Percentiles rank a stretch among this genome's conserved stretches.
Conservation (phyloP, 345 rosid genomes). For the Murraya paniculata region DNA sequence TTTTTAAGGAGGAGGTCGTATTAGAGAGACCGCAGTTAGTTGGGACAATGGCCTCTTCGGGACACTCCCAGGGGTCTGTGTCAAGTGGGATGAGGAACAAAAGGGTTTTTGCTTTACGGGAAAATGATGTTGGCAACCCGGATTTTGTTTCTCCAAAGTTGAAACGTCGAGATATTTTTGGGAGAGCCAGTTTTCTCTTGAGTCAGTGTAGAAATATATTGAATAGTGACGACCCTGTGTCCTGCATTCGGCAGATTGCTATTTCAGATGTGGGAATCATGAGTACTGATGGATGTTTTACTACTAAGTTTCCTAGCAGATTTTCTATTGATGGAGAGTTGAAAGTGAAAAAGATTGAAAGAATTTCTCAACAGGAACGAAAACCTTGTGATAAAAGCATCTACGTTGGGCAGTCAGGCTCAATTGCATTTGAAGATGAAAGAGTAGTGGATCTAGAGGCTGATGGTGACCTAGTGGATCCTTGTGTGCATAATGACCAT, state of each 20-base stretch:
- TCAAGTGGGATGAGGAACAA: constrained; percentile 62
- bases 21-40: constrained; percentile 20
- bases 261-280: constrained; percentile 28
- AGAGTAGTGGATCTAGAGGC: constrained; percentile 14
- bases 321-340: constrained; percentile 22
- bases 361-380: constrained; percentile 17
- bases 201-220: constrained; percentile 57
- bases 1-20: constrained; percentile 41
- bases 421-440: constrained; percentile 13
- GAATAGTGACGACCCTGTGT: constrained; percentile 55
- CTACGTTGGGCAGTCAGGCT: constrained; percentile 19
- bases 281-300: constrained; percentile 8
- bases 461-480: constrained; percentile 10
- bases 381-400: constrained; percentile 18
- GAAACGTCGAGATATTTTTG: constrained; percentile 28
- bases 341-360: constrained; percentile 20
- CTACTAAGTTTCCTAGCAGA: constrained; percentile 17
- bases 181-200: constrained; percentile 40
- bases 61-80: constrained; percentile 46
- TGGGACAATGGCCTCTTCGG: constrained; percentile 30
- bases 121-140: constrained; percentile 24
- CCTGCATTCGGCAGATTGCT: constrained; percentile 40
- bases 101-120: constrained; percentile 64
- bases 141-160: constrained; percentile 15
- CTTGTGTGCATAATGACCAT: constrained; percentile 20